Base-by-base conservation (phyloP, 495 filamentous ascomycete genomes). In the Daldinia loculata region DNA sequence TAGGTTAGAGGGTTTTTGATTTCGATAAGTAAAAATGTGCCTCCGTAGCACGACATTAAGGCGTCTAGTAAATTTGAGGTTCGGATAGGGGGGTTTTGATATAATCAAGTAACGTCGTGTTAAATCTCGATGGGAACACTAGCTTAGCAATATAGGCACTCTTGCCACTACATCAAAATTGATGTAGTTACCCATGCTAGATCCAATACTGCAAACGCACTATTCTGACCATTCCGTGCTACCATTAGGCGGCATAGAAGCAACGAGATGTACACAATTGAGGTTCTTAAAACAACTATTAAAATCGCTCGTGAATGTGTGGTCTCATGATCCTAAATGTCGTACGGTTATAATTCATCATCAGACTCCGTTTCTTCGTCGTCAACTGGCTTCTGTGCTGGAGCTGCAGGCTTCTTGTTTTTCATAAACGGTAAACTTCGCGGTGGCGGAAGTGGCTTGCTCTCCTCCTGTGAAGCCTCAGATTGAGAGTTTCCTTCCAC, bases 341-440 rank as follows among this genome's bases (percentile, higher is more conserved):
- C 51, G 11, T 36, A 19, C 22, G 36, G 53, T 81, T 61, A 84
- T 43, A 83, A 53, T 61, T 84, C 82, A 55, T 84, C 79, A 55
- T 82, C 81, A 6, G 78, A 80, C 26, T 81, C 78, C 1, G 81
- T 84, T 56, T 84, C 82, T 26, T 77, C 78, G 9, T 75, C 79
- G 4, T 77, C 78, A 12, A 57, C 69, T 39, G 76, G 62, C 8
- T 75, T 63, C 12, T 58, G 58, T 30, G 66, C 26, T 24, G 75
- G 58, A 9, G 75, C 58, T 12, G 66, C 43, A 6, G 64, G 60
- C 39, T 74, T 73, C 45, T 75, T 77, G 50, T 45, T 66, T 52
- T 50, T 75, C 61, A 72, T 70, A 67, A 81, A 80, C 19, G 82
- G 79, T 24, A 81, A 56, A n/a, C 57, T 48, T 48, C 75, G 70